These are phyloP conservation scores for Rubroboletus satanas DNA, from an alignment of 768 basidiomycete species.

Conservation along the genomic window DNA sequence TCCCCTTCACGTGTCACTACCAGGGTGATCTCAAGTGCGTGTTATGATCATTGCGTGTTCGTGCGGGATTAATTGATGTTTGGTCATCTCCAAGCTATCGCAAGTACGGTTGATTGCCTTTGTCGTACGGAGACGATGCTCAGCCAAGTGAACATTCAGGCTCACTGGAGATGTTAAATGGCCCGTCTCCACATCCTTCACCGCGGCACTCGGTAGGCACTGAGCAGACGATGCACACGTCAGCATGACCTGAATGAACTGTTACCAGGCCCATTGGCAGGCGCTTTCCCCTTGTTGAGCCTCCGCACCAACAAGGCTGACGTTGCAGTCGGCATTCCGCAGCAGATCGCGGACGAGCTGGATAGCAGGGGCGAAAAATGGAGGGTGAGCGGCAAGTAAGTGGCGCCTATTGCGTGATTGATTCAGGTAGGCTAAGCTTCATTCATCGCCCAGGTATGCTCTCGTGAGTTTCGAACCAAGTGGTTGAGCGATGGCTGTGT, in stretches of 20 bases:
- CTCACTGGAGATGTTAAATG: constrained; percentile 86
- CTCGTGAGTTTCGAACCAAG: constrained; percentile 30
- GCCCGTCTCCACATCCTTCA: constrained; percentile 77
- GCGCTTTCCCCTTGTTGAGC: constrained; percentile 77
- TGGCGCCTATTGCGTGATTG: not conserved
- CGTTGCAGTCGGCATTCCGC: constrained; percentile 75
- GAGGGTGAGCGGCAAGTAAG: constrained; percentile 76
- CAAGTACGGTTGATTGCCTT: constrained; percentile 52
- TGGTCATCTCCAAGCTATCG: constrained; percentile 54
- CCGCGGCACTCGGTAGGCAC: constrained; percentile 60
- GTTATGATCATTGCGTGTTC: not conserved
- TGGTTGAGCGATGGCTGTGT: not conserved
- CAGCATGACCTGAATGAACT: constrained; percentile 1
- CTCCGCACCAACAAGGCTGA: constrained; percentile 95
- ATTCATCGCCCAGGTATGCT: constrained; percentile 22
- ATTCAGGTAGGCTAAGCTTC: not conserved
- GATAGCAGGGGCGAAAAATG: constrained; percentile 67
- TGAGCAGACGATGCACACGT: not conserved
- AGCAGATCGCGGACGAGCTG: constrained; percentile 63
- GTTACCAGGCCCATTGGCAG: constrained; percentile 64
- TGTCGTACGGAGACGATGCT: not conserved
- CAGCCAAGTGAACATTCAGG: constrained; percentile 38
- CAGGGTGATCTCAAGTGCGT: constrained; percentile 89
- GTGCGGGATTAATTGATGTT: not conserved
- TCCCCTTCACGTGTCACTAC: constrained; percentile 18